These are phyloP conservation scores for Coniochaeta pulveracea DNA, from an alignment of 2,329 filamentous ascomycete species.

Conservation along the genomic window DNA sequence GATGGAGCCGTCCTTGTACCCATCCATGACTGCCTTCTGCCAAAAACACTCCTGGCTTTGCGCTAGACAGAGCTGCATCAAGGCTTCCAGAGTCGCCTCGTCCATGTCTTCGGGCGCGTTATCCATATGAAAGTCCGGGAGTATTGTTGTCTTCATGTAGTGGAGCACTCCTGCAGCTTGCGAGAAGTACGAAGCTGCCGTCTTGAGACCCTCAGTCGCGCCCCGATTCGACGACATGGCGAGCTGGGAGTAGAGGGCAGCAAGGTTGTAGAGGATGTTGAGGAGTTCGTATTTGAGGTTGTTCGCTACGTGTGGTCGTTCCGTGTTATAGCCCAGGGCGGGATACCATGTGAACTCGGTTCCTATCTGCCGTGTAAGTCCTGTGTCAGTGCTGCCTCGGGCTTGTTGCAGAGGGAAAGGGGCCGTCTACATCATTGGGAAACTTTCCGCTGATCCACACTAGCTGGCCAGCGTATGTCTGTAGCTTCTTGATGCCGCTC, in stretches of 20 bases:
- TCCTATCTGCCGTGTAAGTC: constrained; percentile 51
- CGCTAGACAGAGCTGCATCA: constrained; percentile 75
- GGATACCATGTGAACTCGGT: constrained; percentile 97
- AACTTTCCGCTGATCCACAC: constrained; percentile 94
- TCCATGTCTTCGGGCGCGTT: constrained; percentile 95
- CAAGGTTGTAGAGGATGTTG: constrained; percentile 88
- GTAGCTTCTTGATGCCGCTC: constrained; percentile 79
- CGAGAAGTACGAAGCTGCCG: constrained; percentile 82
- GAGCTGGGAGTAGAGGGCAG: constrained; percentile 85
- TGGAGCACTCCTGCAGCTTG: constrained; percentile 73
- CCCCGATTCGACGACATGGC: constrained; percentile 69
- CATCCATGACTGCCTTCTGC: constrained; percentile 92
- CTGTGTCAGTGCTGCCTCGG: background rate
- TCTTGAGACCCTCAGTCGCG: constrained; percentile 73
- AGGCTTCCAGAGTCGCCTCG: constrained; percentile 67
- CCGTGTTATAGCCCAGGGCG: constrained; percentile 78
- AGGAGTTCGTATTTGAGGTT: constrained; percentile 75
- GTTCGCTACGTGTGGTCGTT: constrained; percentile 55
- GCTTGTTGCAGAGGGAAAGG: constrained; percentile 2
- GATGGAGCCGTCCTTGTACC: constrained; percentile 83
- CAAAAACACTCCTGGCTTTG: constrained; percentile 97
- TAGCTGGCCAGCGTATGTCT: constrained; percentile 83
- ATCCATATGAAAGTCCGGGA: constrained; percentile 72
- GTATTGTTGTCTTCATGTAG: constrained; percentile 63
- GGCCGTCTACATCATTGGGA: constrained; percentile 63